A percentile compares a stretch with the other conserved stretches of the same genome.
Evolutionary conservation across 208 protist species (phyloP).

Genomic region (Borovskyia barvae): DNA sequence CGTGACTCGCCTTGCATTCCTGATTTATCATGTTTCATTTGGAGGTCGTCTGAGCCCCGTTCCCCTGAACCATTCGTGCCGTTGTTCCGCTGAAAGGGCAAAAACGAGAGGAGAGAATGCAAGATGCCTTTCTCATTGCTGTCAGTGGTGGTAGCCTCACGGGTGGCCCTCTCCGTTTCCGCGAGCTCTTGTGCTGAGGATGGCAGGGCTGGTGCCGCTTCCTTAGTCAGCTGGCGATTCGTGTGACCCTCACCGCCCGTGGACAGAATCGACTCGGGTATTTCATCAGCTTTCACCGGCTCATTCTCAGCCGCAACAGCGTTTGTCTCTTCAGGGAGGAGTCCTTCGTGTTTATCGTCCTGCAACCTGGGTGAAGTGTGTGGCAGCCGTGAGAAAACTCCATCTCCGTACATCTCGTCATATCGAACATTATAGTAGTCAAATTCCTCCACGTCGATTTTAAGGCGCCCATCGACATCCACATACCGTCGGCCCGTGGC

Average conservation of each 20-base stretch:
- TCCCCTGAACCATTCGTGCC: not conserved
- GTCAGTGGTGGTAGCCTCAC: not conserved
- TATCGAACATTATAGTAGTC: slow-evolving; percentile 24
- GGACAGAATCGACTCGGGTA: not conserved
- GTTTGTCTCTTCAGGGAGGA: too few species aligned
- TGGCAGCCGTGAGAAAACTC: too few species aligned
- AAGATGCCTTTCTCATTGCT: not conserved
- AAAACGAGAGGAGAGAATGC: slow-evolving; percentile 10
- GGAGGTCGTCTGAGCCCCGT: not conserved
- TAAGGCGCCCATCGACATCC: slow-evolving; percentile 11
- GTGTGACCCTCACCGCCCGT: too few species aligned
- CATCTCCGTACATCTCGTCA: slow-evolving; percentile 12
- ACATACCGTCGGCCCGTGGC: slow-evolving; percentile 12
- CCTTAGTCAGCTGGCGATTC: too few species aligned
- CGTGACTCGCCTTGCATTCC: too few species aligned
- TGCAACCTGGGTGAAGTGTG: too few species aligned
- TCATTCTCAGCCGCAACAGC: too few species aligned
- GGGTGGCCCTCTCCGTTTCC: too few species aligned
- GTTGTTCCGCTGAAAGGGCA: not conserved
- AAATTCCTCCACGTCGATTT: slow-evolving; percentile 5
- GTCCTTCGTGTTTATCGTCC: too few species aligned
- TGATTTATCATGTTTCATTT: not conserved
- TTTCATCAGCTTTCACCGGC: not conserved
- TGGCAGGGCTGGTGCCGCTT: not conserved
- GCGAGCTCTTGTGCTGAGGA: not conserved